Conservation (phyloP, 2,329 filamentous ascomycete genomes). For the Fusarium robinianum region DNA sequence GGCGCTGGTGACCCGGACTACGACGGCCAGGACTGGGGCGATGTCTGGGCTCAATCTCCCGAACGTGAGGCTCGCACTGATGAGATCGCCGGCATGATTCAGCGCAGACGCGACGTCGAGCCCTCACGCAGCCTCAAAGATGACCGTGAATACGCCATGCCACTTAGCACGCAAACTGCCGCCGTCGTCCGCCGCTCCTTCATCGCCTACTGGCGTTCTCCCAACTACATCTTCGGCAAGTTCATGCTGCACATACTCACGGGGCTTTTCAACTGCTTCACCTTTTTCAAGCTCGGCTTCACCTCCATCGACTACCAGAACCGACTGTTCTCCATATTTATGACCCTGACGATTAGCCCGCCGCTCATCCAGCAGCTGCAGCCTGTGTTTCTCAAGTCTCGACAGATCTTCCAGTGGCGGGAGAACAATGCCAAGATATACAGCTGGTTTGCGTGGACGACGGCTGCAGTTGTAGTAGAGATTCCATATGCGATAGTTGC, state of each 20-base stretch:
- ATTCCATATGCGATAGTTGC: constrained; percentile 70
- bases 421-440: constrained; percentile 82
- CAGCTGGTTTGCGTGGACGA: constrained; percentile 72
- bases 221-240: constrained; percentile 66
- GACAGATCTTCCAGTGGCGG: constrained; percentile 70
- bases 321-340: constrained; percentile 75
- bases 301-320: constrained; percentile 68
- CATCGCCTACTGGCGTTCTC: constrained; percentile 66
- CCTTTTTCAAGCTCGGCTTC: constrained; percentile 66
- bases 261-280: constrained; percentile 71
- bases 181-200: constrained; percentile 63
- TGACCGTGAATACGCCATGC: constrained; percentile 66
- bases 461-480: constrained; percentile 68
- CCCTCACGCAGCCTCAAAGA: constrained; percentile 49
- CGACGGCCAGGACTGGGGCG: constrained; percentile 63
- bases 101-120: constrained; percentile 47
- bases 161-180: constrained; percentile 56
- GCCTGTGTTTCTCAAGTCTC: constrained; percentile 68
- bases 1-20: constrained; percentile 67
- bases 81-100: constrained; percentile 59
- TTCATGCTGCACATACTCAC: constrained; percentile 65
- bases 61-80: constrained; percentile 51
- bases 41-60: constrained; percentile 61
- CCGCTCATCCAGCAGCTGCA: constrained; percentile 79
- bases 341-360: constrained; percentile 75